Evolutionary conservation across 345 rosid genomes (phyloP).

Genomic region (Excoecaria agallocha): DNA sequence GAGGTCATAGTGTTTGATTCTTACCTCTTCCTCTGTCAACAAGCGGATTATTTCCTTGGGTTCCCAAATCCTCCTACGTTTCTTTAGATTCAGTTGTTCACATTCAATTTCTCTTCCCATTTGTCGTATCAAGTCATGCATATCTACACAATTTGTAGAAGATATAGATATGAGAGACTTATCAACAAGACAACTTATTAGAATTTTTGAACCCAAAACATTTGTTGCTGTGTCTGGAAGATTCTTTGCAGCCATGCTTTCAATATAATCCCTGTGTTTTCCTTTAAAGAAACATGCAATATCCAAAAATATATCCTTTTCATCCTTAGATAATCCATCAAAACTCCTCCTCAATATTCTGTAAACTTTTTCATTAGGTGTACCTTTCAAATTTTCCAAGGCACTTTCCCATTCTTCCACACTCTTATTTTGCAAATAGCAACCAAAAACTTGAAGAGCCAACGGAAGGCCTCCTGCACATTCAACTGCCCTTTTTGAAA

Average conservation of each 20-base stretch:
- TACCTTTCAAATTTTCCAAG: neutral
- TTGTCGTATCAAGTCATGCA: slow-evolving; percentile 1
- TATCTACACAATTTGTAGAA: neutral
- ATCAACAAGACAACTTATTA: neutral
- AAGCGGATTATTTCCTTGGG: neutral
- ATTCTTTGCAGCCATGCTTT: neutral
- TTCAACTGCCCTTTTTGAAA: neutral
- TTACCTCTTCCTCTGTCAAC: neutral
- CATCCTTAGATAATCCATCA: neutral
- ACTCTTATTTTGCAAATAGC: neutral
- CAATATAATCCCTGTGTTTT: neutral
- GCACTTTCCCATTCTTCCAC: neutral
- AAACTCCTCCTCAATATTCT: neutral
- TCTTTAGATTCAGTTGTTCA: neutral
- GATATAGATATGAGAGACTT: neutral
- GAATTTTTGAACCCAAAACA: neutral
- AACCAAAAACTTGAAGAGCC: slow-evolving; percentile 10
- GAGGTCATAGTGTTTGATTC: neutral
- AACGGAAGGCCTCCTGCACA: slow-evolving; percentile 6
- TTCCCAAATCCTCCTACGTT: neutral
- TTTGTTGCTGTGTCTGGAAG: too few species aligned
- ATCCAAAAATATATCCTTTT: neutral
- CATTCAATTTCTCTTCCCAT: slow-evolving; percentile 1
- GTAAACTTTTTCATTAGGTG: neutral
- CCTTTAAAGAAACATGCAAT: neutral